Evolutionary conservation across 2,329 filamentous ascomycete genomes (phyloP).

Genomic region (Tolypocladium capitatum): DNA sequence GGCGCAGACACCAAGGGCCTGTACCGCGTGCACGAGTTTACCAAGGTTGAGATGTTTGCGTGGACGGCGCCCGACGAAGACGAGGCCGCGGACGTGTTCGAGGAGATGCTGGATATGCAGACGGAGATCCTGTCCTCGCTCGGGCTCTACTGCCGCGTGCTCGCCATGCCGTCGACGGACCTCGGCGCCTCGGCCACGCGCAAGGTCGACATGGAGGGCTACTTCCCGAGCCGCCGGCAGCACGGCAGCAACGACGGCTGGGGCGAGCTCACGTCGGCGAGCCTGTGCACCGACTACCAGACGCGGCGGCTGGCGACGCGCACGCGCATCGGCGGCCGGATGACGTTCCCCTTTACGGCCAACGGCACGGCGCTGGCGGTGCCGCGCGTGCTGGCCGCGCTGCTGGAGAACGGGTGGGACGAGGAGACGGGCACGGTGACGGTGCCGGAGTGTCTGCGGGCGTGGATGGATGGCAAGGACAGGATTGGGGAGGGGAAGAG

Average conservation of each 20-base stretch:
- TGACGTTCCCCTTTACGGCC: constrained; percentile 73
- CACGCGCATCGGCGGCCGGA: constrained; percentile 40
- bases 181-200: constrained; percentile 77
- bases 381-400: constrained; percentile 73
- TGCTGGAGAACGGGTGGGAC: constrained; percentile 86
- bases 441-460: constrained; percentile 66
- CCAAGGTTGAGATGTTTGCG: constrained; percentile 94
- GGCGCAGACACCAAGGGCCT: constrained; percentile 87
- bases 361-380: constrained; percentile 93
- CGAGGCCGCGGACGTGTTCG: constrained; percentile 48
- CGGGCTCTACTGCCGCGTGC: constrained; percentile 70
- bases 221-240: constrained; percentile 67
- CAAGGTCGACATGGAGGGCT: constrained; percentile 89
- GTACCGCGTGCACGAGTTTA: constrained; percentile 96
- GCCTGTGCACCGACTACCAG: constrained; percentile 92
- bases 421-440: constrained; percentile 51
- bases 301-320: constrained; percentile 68
- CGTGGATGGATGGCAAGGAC: constrained; percentile 70
- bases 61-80: constrained; percentile 56
- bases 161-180: constrained; percentile 85
- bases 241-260: constrained; percentile 44
- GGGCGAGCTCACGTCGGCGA: constrained; percentile 87
- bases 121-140: constrained; percentile 67
- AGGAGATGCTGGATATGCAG: constrained; percentile 80
- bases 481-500: constrained; percentile 37